These are phyloP conservation scores for Colletotrichum falcatum DNA, from an alignment of 2,329 filamentous ascomycete genomes.

Conservation along the genomic window DNA sequence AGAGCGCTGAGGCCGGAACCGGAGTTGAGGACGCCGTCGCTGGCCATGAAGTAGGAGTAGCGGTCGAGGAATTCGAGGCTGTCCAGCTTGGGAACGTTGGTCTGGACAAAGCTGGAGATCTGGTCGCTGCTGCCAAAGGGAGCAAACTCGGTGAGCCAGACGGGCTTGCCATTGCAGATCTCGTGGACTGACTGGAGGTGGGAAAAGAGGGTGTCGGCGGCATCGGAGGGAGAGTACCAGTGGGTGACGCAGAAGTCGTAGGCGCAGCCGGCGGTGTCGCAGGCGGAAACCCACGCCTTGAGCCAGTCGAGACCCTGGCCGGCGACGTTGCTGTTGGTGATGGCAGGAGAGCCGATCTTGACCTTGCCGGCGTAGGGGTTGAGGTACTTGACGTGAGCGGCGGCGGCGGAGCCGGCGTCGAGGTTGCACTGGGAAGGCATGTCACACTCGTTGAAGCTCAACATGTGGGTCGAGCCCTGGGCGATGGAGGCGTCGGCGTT, in stretches of 20 bases:
- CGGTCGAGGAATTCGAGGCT: constrained; percentile 62
- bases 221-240: constrained; percentile 69
- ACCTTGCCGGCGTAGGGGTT: constrained; percentile 66
- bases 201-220: constrained; percentile 63
- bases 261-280: constrained; percentile 60
- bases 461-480: constrained; percentile 66
- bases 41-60: constrained; percentile 70
- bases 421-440: constrained; percentile 70
- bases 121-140: constrained; percentile 59
- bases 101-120: constrained; percentile 61
- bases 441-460: constrained; percentile 82
- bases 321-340: constrained; percentile 67
- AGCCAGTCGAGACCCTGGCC: constrained; percentile 70
- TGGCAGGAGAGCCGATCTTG: constrained; percentile 68
- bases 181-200: constrained; percentile 63
- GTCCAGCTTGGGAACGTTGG: constrained; percentile 62
- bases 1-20: constrained; percentile 56
- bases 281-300: constrained; percentile 62
- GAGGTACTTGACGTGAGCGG: constrained; percentile 65
- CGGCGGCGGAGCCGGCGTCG: constrained; percentile 63
- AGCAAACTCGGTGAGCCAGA: constrained; percentile 77
- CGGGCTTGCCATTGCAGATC: constrained; percentile 60
- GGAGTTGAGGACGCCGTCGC: constrained; percentile 56
- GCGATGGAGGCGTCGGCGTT: constrained; percentile 65
- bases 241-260: constrained; percentile 73